Conservation (phyloP, 1,284 basidiomycete genomes). For the Meira miltonrushii region DNA sequence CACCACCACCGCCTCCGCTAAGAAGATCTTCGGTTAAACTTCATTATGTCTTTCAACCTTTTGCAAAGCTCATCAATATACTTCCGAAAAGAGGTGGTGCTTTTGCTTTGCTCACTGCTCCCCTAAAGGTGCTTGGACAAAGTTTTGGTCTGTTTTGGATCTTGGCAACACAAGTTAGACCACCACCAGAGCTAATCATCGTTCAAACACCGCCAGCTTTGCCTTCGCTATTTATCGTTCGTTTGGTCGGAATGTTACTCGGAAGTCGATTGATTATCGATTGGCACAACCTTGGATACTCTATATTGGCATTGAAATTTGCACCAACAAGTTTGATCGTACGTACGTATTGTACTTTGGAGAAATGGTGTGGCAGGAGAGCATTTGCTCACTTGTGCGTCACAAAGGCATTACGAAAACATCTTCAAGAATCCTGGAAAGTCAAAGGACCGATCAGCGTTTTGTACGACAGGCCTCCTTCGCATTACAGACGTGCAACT, state of each 20-base stretch:
- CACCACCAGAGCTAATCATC: slow-evolving; percentile 75
- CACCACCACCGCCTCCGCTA: slow-evolving; percentile 29
- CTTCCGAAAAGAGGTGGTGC: slow-evolving; percentile 56
- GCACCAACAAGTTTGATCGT: slow-evolving; percentile 68
- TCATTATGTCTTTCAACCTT: slow-evolving; percentile 64
- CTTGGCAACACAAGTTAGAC: slow-evolving; percentile 57
- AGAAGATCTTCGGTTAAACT: slow-evolving; percentile 22
- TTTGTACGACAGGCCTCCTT: slow-evolving; percentile 31
- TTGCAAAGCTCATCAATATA: slow-evolving; percentile 56
- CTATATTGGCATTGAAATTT: slow-evolving; percentile 77
- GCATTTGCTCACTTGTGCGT: slow-evolving; percentile 93
- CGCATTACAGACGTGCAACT: slow-evolving; percentile 14
- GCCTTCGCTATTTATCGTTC: slow-evolving; percentile 81
- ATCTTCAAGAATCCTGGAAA: slow-evolving; percentile 70
- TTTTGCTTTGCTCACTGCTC: slow-evolving; percentile 69
- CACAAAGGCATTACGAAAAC: slow-evolving; percentile 75
- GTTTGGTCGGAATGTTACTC: slow-evolving; percentile 64
- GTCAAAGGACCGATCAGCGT: slow-evolving; percentile 58
- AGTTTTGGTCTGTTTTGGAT: slow-evolving; percentile 33
- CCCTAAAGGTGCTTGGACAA: slow-evolving; percentile 64
- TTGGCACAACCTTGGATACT: slow-evolving; percentile 98
- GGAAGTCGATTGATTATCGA: slow-evolving; percentile 87
- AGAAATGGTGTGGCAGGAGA: slow-evolving; percentile 31
- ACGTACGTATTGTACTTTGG: slow-evolving; percentile 55
- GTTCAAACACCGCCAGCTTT: slow-evolving; percentile 98